Evolutionary conservation across 2,329 filamentous ascomycete genomes (phyloP).

Genomic region (Nemania serpens): DNA sequence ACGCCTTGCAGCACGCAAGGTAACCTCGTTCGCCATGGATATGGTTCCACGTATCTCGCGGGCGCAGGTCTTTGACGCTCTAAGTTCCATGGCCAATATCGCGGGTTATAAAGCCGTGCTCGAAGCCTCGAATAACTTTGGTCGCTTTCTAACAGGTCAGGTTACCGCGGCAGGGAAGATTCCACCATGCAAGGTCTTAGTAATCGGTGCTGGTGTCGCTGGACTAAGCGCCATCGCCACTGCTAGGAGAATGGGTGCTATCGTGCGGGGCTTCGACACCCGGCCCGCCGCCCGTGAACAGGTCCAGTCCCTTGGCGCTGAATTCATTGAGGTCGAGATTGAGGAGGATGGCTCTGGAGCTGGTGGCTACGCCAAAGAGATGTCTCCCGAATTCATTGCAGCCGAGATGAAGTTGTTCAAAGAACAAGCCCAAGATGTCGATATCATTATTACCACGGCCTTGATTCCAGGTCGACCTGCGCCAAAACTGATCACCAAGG

Average conservation of each 20-base stretch:
- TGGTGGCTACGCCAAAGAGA: conserved; percentile 89
- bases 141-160: conserved; percentile 85
- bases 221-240: conserved; percentile 88
- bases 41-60: conserved; percentile 89
- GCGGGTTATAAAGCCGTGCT: conserved; percentile 91
- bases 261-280: conserved; percentile 91
- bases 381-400: conserved; percentile 92
- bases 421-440: conserved; percentile 83
- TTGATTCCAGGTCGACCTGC: conserved; percentile 84
- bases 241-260: conserved; percentile 82
- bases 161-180: conserved; percentile 91
- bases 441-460: conserved; percentile 93
- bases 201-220: conserved; percentile 89
- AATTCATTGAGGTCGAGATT: conserved; percentile 86
- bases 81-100: conserved; percentile 94
- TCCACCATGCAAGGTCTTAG: conserved; percentile 85
- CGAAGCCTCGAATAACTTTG: conserved; percentile 88
- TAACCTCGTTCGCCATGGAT: conserved; percentile 88
- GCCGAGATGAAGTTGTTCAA: conserved; percentile 93
- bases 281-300: conserved; percentile 85
- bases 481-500: conserved; percentile 80
- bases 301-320: conserved; percentile 86
- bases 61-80: conserved; percentile 84
- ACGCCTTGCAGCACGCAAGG: conserved; percentile 69
- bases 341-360: conserved; percentile 83